Base-by-base conservation (phyloP, 2,329 filamentous ascomycete species). In the Diaporthe amygdali region DNA sequence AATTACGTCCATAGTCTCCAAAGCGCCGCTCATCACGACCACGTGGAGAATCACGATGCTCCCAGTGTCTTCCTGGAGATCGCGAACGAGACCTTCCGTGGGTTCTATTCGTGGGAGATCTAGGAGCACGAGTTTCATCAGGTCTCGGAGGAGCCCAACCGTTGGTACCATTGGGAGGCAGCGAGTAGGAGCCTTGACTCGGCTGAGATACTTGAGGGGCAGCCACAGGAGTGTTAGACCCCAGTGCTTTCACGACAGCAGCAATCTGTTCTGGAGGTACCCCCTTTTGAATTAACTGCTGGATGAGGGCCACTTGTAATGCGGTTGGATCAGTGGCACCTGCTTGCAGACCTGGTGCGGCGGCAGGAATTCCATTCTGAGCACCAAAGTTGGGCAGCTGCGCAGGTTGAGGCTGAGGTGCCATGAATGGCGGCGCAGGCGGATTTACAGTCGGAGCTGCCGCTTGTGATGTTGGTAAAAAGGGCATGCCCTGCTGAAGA, bases 181-280 rank as follows among this genome's bases (percentile, higher is more conserved):
- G 74, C 52, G 76, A 73, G 67, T 85, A 88, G 27, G 83, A 80
- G 69, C 80, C 81, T 74, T 87, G 85, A 51, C 77, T 76, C 64
- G 81, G 80, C 67, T 82, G 81, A 56, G 81, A 79, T 56, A 81
- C 75, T 49, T 82, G 81, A 72, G 80, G 75, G 49, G 78, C 75
- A 54, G 81, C 77, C 61, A 79, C 80, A 68, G 81, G 74, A 51
- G 77, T 76, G 71, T 79, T 79, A 69, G 72, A 75, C 71, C 79
- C 80, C 77, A 91, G 83, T 75, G 84, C 84, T 73, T 89, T 85
- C 76, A 92, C 85, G 71, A 89, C 81, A 66, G 83, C 82, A 10
- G 87, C 90, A 82, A 94, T 94, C 81, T 95, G 92, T 73, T 96
- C 94, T 81, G 93, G 87, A 3, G 93, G 89, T 32, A 96, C 86